A percentile compares a stretch with the other conserved stretches of the same genome.
These are phyloP conservation scores for Brassica rapa DNA, from an alignment of 345 rosid genomes.

Conservation along the genomic window DNA sequence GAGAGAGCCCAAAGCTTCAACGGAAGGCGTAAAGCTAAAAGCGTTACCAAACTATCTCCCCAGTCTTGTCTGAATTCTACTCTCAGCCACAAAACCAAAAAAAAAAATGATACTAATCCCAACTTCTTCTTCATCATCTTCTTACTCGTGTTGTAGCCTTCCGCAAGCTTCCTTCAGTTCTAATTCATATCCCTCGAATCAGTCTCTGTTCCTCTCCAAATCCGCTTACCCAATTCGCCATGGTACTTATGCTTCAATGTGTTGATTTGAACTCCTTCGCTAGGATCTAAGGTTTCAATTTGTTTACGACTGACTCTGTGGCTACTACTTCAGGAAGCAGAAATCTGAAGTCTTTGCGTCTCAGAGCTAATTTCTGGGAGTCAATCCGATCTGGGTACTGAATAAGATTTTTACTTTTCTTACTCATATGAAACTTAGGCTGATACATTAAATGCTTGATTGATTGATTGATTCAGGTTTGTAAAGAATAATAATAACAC, in stretches of 20 bases:
- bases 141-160: constrained; percentile 15
- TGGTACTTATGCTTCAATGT: constrained; percentile 24
- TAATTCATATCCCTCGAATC: constrained; percentile 29
- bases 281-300: not conserved
- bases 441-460: constrained; percentile 4
- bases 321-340: constrained; percentile 54
- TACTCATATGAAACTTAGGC: constrained; percentile 1
- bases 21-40: constrained; percentile 21
- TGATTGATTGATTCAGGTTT: constrained; percentile 47
- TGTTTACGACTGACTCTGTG: no score
- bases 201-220: constrained; percentile 26
- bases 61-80: constrained; percentile 10
- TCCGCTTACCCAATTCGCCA: not conserved
- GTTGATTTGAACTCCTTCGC: not conserved
- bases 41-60: constrained; percentile 9
- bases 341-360: constrained; percentile 53
- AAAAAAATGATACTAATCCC: constrained; percentile 38
- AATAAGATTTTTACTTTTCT: constrained; percentile 20
- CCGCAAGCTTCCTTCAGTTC: constrained; percentile 29
- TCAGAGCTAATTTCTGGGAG: constrained; percentile 79
- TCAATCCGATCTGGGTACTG: constrained; percentile 73
- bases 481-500: constrained; percentile 57
- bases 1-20: constrained; percentile 16
- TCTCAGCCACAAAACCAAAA: constrained; percentile 19
- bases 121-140: constrained; percentile 25